Evolutionary conservation across 345 rosid species (phyloP).

Genomic region (Nephelium lappaceum): DNA sequence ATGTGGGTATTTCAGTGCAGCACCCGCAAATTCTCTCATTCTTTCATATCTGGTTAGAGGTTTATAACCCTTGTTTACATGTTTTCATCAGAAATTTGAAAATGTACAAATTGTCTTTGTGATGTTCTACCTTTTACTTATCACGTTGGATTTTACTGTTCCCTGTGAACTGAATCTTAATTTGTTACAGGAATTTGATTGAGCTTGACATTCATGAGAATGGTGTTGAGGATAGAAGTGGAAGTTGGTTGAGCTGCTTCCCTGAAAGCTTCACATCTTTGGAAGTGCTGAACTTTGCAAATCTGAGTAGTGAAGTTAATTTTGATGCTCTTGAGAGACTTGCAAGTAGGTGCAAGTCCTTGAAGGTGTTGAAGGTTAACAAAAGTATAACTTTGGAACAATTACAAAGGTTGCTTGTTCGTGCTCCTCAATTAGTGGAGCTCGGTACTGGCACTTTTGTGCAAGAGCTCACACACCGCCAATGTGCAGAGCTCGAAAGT

Average conservation of each 20-base stretch:
- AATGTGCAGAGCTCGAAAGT: slow-evolving; percentile 40
- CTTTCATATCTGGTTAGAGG: background rate
- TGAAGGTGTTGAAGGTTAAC: slow-evolving; percentile 62
- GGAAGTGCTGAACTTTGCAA: slow-evolving; percentile 63
- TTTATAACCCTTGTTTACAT: background rate
- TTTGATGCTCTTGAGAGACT: slow-evolving; percentile 65
- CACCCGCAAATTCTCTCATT: background rate
- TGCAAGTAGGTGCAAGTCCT: slow-evolving; percentile 53
- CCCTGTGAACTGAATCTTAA: slow-evolving; percentile 1
- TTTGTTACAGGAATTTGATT: slow-evolving; percentile 56
- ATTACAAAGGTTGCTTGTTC: slow-evolving; percentile 51
- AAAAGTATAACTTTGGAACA: slow-evolving; percentile 49
- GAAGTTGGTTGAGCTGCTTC: slow-evolving; percentile 66
- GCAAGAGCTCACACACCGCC: slow-evolving; percentile 42
- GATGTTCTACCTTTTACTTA: background rate
- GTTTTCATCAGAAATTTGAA: background rate
- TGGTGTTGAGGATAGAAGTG: slow-evolving; percentile 58
- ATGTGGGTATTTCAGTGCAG: background rate
- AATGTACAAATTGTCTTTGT: background rate
- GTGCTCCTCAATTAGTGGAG: slow-evolving; percentile 53
- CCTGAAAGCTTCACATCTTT: slow-evolving; percentile 58
- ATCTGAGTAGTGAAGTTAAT: slow-evolving; percentile 48
- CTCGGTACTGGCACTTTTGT: slow-evolving; percentile 69
- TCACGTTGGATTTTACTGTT: background rate
- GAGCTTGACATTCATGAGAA: slow-evolving; percentile 73